phyloP scores from a whole-genome alignment of 148 eudicot species.

The Camellia sinensis region DNA sequence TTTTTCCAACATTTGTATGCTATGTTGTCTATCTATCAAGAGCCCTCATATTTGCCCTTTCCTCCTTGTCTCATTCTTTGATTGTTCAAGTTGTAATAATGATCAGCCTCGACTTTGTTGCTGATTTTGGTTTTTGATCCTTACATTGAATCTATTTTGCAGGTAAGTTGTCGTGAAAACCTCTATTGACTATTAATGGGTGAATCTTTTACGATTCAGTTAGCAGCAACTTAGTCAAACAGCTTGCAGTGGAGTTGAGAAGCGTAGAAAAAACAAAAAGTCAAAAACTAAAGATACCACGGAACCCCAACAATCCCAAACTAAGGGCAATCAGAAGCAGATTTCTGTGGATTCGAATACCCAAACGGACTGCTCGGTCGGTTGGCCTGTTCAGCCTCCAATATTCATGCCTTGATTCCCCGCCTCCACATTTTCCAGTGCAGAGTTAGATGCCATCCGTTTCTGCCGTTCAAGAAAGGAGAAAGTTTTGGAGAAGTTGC shows the following conservation, averaged over 20 bases:
- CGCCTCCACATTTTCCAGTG: slow-evolving; percentile 38
- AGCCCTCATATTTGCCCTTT: not conserved
- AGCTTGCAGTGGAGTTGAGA: slow-evolving; percentile 57
- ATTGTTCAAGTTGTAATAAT: not conserved
- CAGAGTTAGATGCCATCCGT: slow-evolving; percentile 60
- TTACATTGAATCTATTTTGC: slow-evolving; percentile 18
- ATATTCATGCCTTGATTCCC: slow-evolving; percentile 45
- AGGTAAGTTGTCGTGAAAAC: slow-evolving; percentile 28
- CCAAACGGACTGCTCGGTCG: slow-evolving; percentile 40
- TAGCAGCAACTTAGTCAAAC: slow-evolving; percentile 61
- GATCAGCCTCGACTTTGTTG: not conserved
- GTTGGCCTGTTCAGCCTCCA: slow-evolving; percentile 73
- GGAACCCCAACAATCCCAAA: slow-evolving; percentile 34
- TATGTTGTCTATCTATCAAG: not conserved
- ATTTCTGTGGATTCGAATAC: slow-evolving; percentile 33
- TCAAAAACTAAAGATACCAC: slow-evolving; percentile 49
- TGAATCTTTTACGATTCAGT: slow-evolving; percentile 67
- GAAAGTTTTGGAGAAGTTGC: slow-evolving; percentile 62
- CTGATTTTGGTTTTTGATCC: slow-evolving; percentile 11
- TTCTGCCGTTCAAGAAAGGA: slow-evolving; percentile 74
- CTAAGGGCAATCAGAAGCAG: slow-evolving; percentile 39
- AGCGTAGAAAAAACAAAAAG: slow-evolving; percentile 57
- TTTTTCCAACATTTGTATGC: not conserved
- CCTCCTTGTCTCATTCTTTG: not conserved
- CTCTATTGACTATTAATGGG: slow-evolving; percentile 54